Base-by-base conservation (phyloP, 495 filamentous ascomycete genomes). In the Annulohypoxylon nitens region DNA sequence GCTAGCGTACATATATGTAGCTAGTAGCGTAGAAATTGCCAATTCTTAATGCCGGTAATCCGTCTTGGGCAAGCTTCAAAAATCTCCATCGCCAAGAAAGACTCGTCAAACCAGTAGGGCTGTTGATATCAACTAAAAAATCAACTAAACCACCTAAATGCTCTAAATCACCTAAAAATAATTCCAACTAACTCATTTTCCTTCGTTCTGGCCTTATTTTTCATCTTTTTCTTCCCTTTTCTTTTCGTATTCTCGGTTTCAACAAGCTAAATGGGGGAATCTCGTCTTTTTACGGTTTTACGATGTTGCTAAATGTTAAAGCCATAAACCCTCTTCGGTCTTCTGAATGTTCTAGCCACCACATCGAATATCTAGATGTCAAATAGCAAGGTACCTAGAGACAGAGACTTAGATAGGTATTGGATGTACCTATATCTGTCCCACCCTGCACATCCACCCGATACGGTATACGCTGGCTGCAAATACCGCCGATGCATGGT, bases 401-500 rank as follows among this genome's bases (percentile, higher is more conserved):
- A 6, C 1, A 1, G 1, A 30, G 30, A 30, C 0, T 0, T 2
- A 12, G 8, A 12, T 39, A 39, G 36, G 8, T 39, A 39, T 11
- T 39, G 36, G 36, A 39, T 39, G 36, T 39, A 39, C 11, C 9
- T 9, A 39, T 53, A 30, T 30, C 30, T 61, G 62, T 74, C 51
- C 71, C 67, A 64, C 63, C 51, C 54, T 36, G 58, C 58, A 37
- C 60, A 43, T 61, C 67, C 63, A 67, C 61, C 60, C 50, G 62
- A 61, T 54, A 62, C 61, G 53, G 55, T 54, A 45, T 26, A 18
- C 12, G 50, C 50, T 14, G 18, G 54, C 43, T 23, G 66, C 25
- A 58, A 64, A 64, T 73, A 51, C 37, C 23, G 55, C 48, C 37
- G 48, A 67, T 55, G 70, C 55, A 69, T 33, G 60, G 68, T 69